Conservation (phyloP, 768 basidiomycete species). For the Mycena haematopus region DNA sequence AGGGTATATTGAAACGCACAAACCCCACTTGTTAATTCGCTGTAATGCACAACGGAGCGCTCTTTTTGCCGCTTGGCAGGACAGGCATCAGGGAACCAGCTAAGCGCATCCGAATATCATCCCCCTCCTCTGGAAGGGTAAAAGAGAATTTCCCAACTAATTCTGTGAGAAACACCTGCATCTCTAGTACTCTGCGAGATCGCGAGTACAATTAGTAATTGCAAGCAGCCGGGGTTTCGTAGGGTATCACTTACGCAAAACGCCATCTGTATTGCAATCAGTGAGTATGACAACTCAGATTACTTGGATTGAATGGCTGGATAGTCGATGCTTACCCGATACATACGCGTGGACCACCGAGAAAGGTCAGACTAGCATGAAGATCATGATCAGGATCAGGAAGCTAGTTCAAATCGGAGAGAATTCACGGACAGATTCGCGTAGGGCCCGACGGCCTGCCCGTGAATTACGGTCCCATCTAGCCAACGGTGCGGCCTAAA, state of each 20-base stretch:
- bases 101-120: neutral
- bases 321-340: neutral
- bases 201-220: neutral
- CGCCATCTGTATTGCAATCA: neutral
- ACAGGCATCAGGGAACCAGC: neutral
- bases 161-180: conserved; percentile 15
- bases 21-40: too few relatives aligned
- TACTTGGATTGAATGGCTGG: neutral
- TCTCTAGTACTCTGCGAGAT: conserved; percentile 12
- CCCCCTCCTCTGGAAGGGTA: neutral
- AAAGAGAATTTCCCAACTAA: conserved; percentile 15
- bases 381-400: neutral
- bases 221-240: neutral
- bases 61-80: neutral
- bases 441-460: conserved; percentile 1
- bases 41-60: conserved; percentile 3
- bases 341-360: neutral
- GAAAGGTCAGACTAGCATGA: neutral
- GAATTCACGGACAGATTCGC: neutral
- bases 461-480: neutral
- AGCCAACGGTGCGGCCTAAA: neutral
- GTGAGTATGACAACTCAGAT: neutral
- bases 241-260: conserved; percentile 11
- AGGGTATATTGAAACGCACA: too few relatives aligned
- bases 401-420: neutral